Percentiles rank a stretch among this genome's conserved stretches.
Evolutionary conservation across 306 rosid genomes (phyloP).

Genomic region (Dicorynia guianensis): DNA sequence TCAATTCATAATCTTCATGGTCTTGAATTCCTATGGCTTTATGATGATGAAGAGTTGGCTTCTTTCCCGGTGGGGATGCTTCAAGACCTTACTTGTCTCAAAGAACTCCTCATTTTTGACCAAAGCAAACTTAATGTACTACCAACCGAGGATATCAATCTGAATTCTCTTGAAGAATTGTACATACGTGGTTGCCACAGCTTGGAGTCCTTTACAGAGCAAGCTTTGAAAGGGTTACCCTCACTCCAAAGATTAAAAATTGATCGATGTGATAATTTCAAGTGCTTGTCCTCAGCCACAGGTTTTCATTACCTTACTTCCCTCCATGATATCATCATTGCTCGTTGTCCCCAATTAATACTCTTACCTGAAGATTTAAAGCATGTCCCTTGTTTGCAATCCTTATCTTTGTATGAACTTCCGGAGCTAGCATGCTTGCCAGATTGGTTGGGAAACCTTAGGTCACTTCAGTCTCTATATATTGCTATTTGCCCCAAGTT

Average conservation of each 20-base stretch:
- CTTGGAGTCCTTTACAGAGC: not conserved
- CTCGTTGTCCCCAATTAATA: not conserved
- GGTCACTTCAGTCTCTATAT: too few relatives aligned
- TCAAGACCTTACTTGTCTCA: not conserved
- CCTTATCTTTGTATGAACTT: too few relatives aligned
- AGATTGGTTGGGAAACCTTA: too few relatives aligned
- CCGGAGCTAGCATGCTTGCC: too few relatives aligned
- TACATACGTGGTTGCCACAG: not conserved
- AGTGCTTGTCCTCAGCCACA: not conserved
- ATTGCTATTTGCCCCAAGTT: too few relatives aligned
- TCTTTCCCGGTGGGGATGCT: not conserved
- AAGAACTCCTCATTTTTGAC: not conserved
- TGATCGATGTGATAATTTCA: not conserved
- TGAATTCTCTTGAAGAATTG: not conserved
- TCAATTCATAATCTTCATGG: not conserved
- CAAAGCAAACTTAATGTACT: not conserved
- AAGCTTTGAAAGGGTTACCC: not conserved
- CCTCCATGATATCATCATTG: not conserved
- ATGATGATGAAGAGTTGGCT: not conserved
- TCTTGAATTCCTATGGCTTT: not conserved
- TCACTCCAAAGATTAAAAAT: not conserved
- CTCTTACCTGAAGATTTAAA: too few relatives aligned
- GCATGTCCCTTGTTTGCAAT: too few relatives aligned
- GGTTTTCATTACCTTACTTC: conserved; percentile 13
- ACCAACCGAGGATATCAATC: not conserved